These are phyloP conservation scores for Biscogniauxia sp. DNA, from an alignment of 2,329 filamentous ascomycete species.

Conservation along the genomic window DNA sequence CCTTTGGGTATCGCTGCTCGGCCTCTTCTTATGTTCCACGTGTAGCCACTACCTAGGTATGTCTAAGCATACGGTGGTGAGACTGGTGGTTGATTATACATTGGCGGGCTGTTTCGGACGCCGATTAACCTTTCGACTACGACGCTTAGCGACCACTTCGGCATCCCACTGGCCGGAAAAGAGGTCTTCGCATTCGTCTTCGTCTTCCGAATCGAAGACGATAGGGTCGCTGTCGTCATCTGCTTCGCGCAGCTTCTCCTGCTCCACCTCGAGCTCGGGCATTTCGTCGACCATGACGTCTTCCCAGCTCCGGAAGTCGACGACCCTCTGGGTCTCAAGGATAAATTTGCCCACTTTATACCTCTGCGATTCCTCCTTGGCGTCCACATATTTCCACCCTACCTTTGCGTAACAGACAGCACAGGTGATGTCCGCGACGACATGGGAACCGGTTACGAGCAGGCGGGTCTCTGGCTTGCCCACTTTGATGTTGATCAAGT, in stretches of 20 bases:
- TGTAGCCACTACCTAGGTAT: not conserved
- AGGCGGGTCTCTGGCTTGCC: slow-evolving; percentile 54
- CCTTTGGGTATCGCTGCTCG: not conserved
- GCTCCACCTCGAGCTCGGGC: slow-evolving; percentile 19
- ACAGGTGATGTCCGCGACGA: slow-evolving; percentile 63
- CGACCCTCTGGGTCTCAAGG: slow-evolving; percentile 58
- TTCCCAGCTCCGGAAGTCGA: slow-evolving; percentile 54
- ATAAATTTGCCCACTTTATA: slow-evolving; percentile 72
- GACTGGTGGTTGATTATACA: slow-evolving; percentile 2
- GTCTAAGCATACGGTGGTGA: not conserved
- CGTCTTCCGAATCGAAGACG: slow-evolving; percentile 61
- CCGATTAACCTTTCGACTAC: slow-evolving; percentile 36
- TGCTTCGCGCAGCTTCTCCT: slow-evolving; percentile 9
- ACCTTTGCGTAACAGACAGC: slow-evolving; percentile 53
- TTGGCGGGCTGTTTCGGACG: slow-evolving; percentile 13
- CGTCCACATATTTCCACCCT: slow-evolving; percentile 69
- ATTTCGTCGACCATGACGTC: slow-evolving; percentile 34
- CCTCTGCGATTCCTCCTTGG: slow-evolving; percentile 55
- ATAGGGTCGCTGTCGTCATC: slow-evolving; percentile 34
- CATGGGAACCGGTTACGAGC: slow-evolving; percentile 61
- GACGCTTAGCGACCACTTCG: slow-evolving; percentile 46
- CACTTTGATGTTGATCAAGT: slow-evolving; percentile 54
- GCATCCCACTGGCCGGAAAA: slow-evolving; percentile 63
- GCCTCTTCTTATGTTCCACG: not conserved
- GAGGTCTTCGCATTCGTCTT: slow-evolving; percentile 65